phyloP scores from a whole-genome alignment of 129 eudicot genomes.

The sunflower (Helianthus annuus) region HanXRQr2.0-SUNRISE NC_035433.2:89486677-89487176 shows the following conservation, averaged over 20 bases:
- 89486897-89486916: not conserved
- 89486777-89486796: not conserved
- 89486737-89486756: not conserved
- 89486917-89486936: conserved; percentile 1
- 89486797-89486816: not conserved
- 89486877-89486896: not conserved
- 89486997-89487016: not conserved
- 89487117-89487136: conserved; percentile 10
- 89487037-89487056: not conserved
- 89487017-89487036: not conserved
- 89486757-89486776: not conserved
- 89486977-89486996: not conserved
- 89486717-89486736: not conserved
- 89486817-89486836: not conserved
- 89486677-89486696: no score
- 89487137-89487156: no score
- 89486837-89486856: not conserved
- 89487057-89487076: not conserved
- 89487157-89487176: no score
- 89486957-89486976: not conserved
- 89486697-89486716: no score
- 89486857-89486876: not conserved
- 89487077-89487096: not conserved
- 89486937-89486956: not conserved
- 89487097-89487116: not conserved